Conservation (phyloP, 2,329 filamentous ascomycete genomes). For the Penicillium occitanis region DNA sequence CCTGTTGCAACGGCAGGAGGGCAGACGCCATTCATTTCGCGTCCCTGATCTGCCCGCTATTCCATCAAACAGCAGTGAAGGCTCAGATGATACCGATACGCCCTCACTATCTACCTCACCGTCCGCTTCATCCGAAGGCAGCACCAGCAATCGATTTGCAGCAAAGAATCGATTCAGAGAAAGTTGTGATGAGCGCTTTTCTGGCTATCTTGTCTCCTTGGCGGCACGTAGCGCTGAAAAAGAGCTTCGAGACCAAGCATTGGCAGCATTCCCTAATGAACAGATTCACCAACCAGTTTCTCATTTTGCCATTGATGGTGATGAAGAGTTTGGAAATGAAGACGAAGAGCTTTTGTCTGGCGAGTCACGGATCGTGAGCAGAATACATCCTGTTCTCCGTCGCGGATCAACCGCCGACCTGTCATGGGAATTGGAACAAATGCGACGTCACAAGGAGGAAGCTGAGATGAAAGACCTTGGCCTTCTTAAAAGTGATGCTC, state of each 20-base stretch:
- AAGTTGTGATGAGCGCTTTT: conserved; percentile 73
- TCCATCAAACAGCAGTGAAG: conserved; percentile 59
- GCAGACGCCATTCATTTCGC: conserved; percentile 56
- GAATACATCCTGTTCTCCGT: conserved; percentile 33
- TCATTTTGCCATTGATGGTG: conserved; percentile 49
- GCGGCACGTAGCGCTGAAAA: conserved; percentile 77
- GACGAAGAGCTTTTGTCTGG: conserved; percentile 28
- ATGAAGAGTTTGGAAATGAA: conserved; percentile 35
- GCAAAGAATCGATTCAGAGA: conserved; percentile 37
- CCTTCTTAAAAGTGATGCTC: conserved; percentile 31
- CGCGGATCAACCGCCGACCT: conserved; percentile 49
- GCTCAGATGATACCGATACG: conserved; percentile 41
- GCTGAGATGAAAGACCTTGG: conserved; percentile 49
- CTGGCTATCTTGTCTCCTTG: conserved; percentile 74
- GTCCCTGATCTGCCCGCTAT: conserved; percentile 63
- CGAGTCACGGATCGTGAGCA: not conserved
- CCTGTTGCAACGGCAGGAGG: conserved; percentile 40
- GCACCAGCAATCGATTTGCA: conserved; percentile 34
- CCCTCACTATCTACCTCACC: conserved; percentile 47
- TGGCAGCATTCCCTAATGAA: conserved; percentile 53
- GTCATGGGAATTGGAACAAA: conserved; percentile 74
- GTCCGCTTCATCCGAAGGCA: conserved; percentile 30
- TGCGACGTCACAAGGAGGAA: conserved; percentile 74
- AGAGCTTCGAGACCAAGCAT: conserved; percentile 67
- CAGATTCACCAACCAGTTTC: conserved; percentile 47